Evolutionary conservation across 768 basidiomycete genomes (phyloP), one percentile per base, ranked within the genome.

Genomic region (Podaxis sp.): DNA sequence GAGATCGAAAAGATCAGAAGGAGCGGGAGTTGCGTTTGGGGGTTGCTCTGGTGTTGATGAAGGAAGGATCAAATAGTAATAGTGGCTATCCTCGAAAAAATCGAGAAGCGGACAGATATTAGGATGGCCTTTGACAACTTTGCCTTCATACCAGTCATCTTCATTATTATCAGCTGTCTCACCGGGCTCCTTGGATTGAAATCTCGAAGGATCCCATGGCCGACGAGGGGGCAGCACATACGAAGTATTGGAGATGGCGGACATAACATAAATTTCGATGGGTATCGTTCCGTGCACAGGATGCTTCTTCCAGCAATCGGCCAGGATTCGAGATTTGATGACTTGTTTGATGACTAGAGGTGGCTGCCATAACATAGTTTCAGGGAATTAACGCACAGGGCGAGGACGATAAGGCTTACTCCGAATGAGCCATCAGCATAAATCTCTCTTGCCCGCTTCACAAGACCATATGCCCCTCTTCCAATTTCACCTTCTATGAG

Each of bases 261-360:
- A 91, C 92, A 94, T 91, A 69, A 94, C 91, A 70, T 90, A 91
- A 25, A 96, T 96, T 76, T 99, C 97, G 77, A 98, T 96, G 14
- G 97, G 96, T 68, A 98, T 97, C 6, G 97, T 97, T 59, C 96
- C 96, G 71, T 91, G 84, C 63, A 89, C 85, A 46, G 91, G 90
- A 71, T 99, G 96, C 69, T 91, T 92, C 78, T 98, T 98, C 97
- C 97, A 99, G 73, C 96, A 98, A 76, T 99, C 96, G 32, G 96
- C 96, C 55, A 99, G 83, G 62, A 99, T 99, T 55, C 97, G 91
- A 50, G 93, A 95, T 74, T 98, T 98, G 79, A 98, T 95, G 69
- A 98, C 89, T 74, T 97, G 95, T 70, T 99, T 99, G 75, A 99
- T 94, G 67, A 99, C 89, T 62, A 97, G 76, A 38, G 90, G 87